Percentiles rank a stretch among this genome's conserved stretches.
These are phyloP conservation scores for Corynascus novoguineensis DNA, from an alignment of 495 filamentous ascomycete species.

Conservation along the genomic window DNA sequence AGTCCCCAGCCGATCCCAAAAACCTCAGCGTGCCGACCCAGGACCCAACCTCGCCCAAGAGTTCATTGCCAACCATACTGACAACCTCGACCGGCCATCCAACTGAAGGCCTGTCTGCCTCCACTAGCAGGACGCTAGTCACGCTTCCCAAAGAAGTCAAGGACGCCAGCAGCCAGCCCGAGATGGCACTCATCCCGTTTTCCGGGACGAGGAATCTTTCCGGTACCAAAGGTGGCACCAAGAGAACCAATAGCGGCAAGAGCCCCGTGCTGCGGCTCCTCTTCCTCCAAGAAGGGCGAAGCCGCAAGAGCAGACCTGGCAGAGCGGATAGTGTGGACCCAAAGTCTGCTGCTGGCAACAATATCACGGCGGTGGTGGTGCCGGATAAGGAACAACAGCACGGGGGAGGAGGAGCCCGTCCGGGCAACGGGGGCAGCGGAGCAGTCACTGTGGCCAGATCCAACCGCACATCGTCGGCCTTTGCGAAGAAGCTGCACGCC, in stretches of 20 bases:
- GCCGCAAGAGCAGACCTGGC: not conserved
- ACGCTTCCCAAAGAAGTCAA: slow-evolving; percentile 4
- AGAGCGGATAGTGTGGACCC: not conserved
- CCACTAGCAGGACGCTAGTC: not conserved
- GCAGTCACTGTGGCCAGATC: not conserved
- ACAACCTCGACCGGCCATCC: slow-evolving; percentile 18
- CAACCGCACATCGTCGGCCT: not conserved
- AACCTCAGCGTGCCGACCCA: not conserved
- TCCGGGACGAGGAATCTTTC: not conserved
- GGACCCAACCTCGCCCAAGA: slow-evolving; percentile 11
- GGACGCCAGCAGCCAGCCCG: not conserved
- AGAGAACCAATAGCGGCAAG: not conserved
- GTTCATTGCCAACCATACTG: slow-evolving; percentile 16
- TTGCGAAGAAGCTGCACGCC: slow-evolving; percentile 18
- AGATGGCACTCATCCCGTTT: not conserved
- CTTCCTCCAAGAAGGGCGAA: slow-evolving; percentile 8
- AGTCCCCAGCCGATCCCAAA: not conserved
- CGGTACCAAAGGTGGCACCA: not conserved
- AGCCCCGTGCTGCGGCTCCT: slow-evolving; percentile 11
- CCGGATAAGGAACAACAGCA: not conserved
- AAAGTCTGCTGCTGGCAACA: not conserved
- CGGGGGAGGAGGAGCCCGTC: not conserved
- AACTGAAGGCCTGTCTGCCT: slow-evolving; percentile 8
- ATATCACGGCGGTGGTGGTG: not conserved
- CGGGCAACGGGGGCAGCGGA: not conserved